A percentile compares a stretch with the other conserved stretches of the same genome.
Evolutionary conservation across 2,329 filamentous ascomycete genomes (phyloP).

Genomic region (Chaetomiaceae sp.): DNA sequence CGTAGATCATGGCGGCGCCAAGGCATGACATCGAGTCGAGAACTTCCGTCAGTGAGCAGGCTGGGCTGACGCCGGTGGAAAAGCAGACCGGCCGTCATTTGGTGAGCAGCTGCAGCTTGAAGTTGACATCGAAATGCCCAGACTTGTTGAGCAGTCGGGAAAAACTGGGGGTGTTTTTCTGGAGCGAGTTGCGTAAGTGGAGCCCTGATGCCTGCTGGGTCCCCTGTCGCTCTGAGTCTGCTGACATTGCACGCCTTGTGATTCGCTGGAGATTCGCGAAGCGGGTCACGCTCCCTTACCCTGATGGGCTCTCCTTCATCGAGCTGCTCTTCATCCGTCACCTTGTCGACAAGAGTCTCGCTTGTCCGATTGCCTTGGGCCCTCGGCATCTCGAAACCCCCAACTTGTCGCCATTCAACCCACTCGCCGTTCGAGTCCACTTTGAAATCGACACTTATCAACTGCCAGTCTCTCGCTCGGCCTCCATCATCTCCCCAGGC

Average conservation of each 20-base stretch:
- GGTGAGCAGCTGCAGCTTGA: no score
- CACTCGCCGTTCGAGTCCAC: not conserved
- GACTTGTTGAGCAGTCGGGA: no score
- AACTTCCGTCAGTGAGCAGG: not conserved
- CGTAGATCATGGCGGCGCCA: slow-evolving; percentile 21
- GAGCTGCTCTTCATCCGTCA: slow-evolving; percentile 1
- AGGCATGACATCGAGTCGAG: slow-evolving; percentile 9
- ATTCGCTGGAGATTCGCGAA: slow-evolving; percentile 17
- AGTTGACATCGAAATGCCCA: no score
- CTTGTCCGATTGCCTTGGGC: slow-evolving; percentile 4
- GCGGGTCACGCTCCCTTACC: slow-evolving; percentile 17
- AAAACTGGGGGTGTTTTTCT: slow-evolving; percentile 1
- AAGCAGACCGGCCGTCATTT: not conserved
- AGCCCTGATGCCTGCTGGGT: slow-evolving; percentile 7
- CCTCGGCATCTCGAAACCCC: not conserved
- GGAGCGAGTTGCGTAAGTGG: slow-evolving; percentile 8
- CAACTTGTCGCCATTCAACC: not conserved
- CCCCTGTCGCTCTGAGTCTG: slow-evolving; percentile 19
- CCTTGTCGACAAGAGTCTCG: not conserved
- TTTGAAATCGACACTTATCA: not conserved
- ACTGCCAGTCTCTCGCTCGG: not conserved
- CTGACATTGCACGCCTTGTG: slow-evolving; percentile 25
- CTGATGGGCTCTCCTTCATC: slow-evolving; percentile 11
- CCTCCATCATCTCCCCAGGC: not conserved
- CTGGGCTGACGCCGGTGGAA: not conserved